These are phyloP conservation scores for Omphalotus guepiniiformis DNA, from an alignment of 768 basidiomycete genomes.

Conservation along the genomic window DNA sequence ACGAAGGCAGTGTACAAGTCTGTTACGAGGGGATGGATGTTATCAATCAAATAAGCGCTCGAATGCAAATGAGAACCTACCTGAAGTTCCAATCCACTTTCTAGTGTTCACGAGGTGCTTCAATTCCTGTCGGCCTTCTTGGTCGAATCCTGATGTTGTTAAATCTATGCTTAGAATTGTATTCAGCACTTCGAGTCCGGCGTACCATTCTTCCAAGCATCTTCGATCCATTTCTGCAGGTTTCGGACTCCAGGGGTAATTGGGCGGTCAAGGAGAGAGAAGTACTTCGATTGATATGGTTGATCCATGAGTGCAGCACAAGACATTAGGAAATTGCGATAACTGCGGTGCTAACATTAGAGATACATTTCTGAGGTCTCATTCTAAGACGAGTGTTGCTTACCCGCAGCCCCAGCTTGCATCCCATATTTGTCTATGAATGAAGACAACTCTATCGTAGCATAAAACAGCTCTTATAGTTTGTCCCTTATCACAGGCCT, in stretches of 20 bases:
- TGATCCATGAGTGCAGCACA: constrained; percentile 73
- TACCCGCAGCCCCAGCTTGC: constrained; percentile 71
- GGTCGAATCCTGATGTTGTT: constrained; percentile 59
- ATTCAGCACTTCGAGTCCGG: neutral
- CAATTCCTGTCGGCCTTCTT: constrained; percentile 59
- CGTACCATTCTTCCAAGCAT: constrained; percentile 73
- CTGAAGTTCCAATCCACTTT: constrained; percentile 82
- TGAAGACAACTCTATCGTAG: constrained; percentile 55
- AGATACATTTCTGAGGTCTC: constrained; percentile 13
- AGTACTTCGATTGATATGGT: constrained; percentile 55
- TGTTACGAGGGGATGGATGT: constrained; percentile 20
- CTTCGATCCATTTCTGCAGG: constrained; percentile 75
- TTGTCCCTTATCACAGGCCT: constrained; percentile 44
- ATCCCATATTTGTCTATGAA: constrained; percentile 59
- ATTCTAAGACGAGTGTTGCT: constrained; percentile 16
- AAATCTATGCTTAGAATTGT: neutral
- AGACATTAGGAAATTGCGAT: constrained; percentile 80
- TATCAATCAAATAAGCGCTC: constrained; percentile 2
- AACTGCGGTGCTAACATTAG: constrained; percentile 38
- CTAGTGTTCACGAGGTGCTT: constrained; percentile 49
- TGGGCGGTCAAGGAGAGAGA: constrained; percentile 51
- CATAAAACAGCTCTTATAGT: constrained; percentile 62
- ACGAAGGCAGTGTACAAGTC: constrained; percentile 79
- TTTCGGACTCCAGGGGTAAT: constrained; percentile 65
- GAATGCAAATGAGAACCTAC: constrained; percentile 30